Evolutionary conservation across 73 alveolate species (phyloP).

Genomic region (Tetrahymena elliotti): DNA sequence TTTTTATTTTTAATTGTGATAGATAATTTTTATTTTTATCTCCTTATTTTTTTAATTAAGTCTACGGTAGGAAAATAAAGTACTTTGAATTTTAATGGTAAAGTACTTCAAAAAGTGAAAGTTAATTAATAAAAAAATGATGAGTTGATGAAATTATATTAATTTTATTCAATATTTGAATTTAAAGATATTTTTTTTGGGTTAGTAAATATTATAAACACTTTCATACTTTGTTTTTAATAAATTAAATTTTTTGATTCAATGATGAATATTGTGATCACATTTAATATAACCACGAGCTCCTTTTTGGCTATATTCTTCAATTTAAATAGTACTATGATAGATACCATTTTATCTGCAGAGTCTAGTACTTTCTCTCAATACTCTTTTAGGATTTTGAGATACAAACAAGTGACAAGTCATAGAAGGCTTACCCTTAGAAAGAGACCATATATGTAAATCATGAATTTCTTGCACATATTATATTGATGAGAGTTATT

Average conservation of each 20-base stretch:
- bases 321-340: constrained; percentile 35
- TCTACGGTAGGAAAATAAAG: too few relatives aligned
- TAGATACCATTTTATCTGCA: constrained; percentile 34
- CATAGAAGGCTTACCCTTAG: constrained; percentile 75
- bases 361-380: constrained; percentile 30
- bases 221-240: background rate
- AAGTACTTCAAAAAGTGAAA: too few relatives aligned
- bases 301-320: constrained; percentile 10
- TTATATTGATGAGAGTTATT: constrained; percentile 3
- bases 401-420: constrained; percentile 52
- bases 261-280: constrained; percentile 30
- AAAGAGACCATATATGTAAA: constrained; percentile 84
- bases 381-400: constrained; percentile 27
- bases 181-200: too few relatives aligned
- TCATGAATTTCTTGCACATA: constrained; percentile 75
- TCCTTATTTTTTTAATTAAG: too few relatives aligned
- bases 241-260: background rate
- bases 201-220: background rate
- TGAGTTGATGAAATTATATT: too few relatives aligned
- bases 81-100: too few relatives aligned
- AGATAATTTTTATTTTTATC: too few relatives aligned
- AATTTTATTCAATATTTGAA: too few relatives aligned
- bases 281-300: constrained; percentile 28
- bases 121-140: too few relatives aligned
- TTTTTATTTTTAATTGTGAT: too few relatives aligned